Conservation (phyloP, 352 stramenopile genomes). For the Globisporangium camurandrum region DNA sequence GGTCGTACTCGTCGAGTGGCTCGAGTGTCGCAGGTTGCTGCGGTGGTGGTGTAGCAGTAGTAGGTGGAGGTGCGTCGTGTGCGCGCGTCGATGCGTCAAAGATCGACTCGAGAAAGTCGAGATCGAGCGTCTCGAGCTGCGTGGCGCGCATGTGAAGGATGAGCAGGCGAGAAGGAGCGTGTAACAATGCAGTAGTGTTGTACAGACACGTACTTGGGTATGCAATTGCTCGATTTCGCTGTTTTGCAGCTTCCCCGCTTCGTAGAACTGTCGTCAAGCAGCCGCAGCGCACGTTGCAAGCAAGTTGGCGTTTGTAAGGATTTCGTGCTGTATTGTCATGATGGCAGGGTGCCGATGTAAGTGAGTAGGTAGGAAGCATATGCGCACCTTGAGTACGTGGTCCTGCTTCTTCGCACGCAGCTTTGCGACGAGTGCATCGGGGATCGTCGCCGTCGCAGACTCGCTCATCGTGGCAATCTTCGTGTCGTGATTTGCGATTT, state of each 20-base stretch:
- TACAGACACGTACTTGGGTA: constrained; percentile 26
- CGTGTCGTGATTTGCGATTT: not conserved
- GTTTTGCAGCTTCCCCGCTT: constrained; percentile 33
- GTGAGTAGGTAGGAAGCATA: no score
- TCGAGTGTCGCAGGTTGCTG: constrained; percentile 26
- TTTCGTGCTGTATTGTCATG: no score
- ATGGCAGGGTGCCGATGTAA: no score
- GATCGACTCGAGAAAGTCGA: constrained; percentile 56
- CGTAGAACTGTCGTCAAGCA: constrained; percentile 48
- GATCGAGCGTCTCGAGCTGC: constrained; percentile 58
- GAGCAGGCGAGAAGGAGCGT: no score
- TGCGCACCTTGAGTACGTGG: constrained; percentile 62
- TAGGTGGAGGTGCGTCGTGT: no score
- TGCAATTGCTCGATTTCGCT: constrained; percentile 33
- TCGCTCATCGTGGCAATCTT: constrained; percentile 2
- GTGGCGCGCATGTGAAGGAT: not conserved
- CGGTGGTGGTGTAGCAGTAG: no score
- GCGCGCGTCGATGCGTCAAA: constrained; percentile 45
- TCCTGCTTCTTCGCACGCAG: constrained; percentile 41
- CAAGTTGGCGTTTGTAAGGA: no score
- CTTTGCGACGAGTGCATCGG: constrained; percentile 20
- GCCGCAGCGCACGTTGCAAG: not conserved
- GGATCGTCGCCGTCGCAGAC: constrained; percentile 12
- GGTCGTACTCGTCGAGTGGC: constrained; percentile 57
- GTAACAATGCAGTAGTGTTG: no score